phyloP scores from a whole-genome alignment of 2,329 filamentous ascomycete genomes.

The Penicillium sp. region DNA sequence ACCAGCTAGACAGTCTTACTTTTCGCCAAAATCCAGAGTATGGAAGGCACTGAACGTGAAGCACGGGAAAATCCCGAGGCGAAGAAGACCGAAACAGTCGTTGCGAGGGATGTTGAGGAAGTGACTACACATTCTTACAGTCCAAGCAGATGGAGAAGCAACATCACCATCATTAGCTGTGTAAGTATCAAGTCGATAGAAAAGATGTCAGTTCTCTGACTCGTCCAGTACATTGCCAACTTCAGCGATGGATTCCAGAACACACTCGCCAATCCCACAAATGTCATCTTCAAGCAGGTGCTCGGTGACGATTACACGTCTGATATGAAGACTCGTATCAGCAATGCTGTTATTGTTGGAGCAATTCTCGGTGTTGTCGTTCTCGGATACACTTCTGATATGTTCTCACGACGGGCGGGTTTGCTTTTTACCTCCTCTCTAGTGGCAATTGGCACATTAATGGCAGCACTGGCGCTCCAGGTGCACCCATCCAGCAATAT shows the following conservation, averaged over 20 bases:
- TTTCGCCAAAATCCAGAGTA: too few species aligned
- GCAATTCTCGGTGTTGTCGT: slow-evolving; percentile 32
- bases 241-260: slow-evolving; percentile 37
- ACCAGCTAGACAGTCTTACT: too few species aligned
- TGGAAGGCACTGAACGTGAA: neutral
- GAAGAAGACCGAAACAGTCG: slow-evolving; percentile 10
- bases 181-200: slow-evolving; percentile 16
- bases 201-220: neutral
- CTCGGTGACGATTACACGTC: slow-evolving; percentile 27
- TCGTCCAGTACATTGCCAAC: slow-evolving; percentile 30
- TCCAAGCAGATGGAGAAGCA: slow-evolving; percentile 29
- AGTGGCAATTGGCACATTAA: slow-evolving; percentile 31
- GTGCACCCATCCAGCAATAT: slow-evolving; percentile 36
- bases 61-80: slow-evolving; percentile 2
- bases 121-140: slow-evolving; percentile 11
- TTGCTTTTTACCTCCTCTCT: slow-evolving; percentile 32
- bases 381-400: slow-evolving; percentile 31
- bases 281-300: slow-evolving; percentile 34
- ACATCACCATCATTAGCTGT: slow-evolving; percentile 32
- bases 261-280: slow-evolving; percentile 33
- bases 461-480: slow-evolving; percentile 41
- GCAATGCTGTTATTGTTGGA: slow-evolving; percentile 32
- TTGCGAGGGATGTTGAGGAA: slow-evolving; percentile 4
- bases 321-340: slow-evolving; percentile 34
- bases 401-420: slow-evolving; percentile 29